Base-by-base conservation (phyloP, 2,329 filamentous ascomycete species). In the Cytospora chrysosperma region DNA sequence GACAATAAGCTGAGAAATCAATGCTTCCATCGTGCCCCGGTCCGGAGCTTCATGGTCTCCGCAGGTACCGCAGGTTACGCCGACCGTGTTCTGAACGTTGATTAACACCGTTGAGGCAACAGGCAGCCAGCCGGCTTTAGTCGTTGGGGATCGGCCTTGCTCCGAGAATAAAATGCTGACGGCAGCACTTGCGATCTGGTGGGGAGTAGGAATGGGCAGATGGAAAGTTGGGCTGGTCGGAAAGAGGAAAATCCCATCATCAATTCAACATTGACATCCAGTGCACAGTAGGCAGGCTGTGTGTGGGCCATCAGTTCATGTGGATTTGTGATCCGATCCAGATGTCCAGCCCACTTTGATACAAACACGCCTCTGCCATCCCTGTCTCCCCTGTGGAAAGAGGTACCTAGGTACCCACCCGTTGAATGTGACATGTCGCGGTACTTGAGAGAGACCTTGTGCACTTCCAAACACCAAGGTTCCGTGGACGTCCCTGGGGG, bases 111-210 rank as follows among this genome's bases (percentile, higher is more conserved):
- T 7, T 27, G 7, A 17, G 21, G 24, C 28, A 37, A 21, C 26
- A 40, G 61, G 62, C 58, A 61, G 27, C 52, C 57, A 53, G 62
- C 28, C 62, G 62, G 58, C 21, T 32, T 61, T 64, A 57, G 34
- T 21, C 24, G 15, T 15, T n/a, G 26, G 15, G 26, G 19, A 57
- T 49, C 15, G n/a, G 51, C n/a, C 21, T n/a, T 13, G 34, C 21
- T 30, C 19, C 51, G 49, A 60, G 26, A 32, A 55, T 50, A 27
- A 49, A 43, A 21, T 52, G 56, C 56, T 50, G 51, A 63, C 62
- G 43, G 58, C 21, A 61, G 51, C 51, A 27, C 58, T 61, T 55
- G 40, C 27, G 37, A 49, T 51, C 27, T 55, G 51, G 55, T 7
- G 27, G 4, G 26, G n/a, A 24, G 4, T 15, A 24, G 3, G 8